Evolutionary conservation across 2,329 filamentous ascomycete genomes (phyloP).

Genomic region (Orbilia brochopaga): DNA sequence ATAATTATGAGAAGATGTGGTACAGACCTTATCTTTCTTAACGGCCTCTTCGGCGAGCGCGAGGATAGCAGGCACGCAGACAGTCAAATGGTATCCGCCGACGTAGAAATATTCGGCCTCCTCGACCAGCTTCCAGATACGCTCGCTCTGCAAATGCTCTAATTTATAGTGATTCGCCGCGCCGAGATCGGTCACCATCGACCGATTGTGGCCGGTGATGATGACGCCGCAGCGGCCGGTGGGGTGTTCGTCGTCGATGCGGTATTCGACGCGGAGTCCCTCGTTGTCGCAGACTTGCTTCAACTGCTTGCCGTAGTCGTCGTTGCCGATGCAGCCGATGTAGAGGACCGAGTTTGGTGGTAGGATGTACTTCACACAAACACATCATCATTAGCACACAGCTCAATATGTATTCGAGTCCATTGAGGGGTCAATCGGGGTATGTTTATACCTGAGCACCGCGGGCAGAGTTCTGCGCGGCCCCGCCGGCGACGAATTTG

Average conservation of each 20-base stretch:
- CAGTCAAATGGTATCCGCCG: constrained; percentile 96
- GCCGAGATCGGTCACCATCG: constrained; percentile 90
- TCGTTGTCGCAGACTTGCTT: constrained; percentile 78
- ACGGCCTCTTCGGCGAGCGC: constrained; percentile 90
- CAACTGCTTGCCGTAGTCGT: constrained; percentile 92
- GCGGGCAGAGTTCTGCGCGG: constrained; percentile 95
- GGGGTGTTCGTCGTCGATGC: constrained; percentile 79
- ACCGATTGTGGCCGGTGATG: constrained; percentile 95
- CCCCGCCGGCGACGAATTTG: constrained; percentile 92
- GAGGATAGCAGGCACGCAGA: constrained; percentile 87
- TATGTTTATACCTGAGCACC: constrained; percentile 72
- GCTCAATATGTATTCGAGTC: constrained; percentile 14
- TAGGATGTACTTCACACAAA: constrained; percentile 75
- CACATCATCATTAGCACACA: not conserved
- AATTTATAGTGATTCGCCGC: constrained; percentile 97
- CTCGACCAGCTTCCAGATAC: constrained; percentile 92
- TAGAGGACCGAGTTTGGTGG: constrained; percentile 87
- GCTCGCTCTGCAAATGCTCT: constrained; percentile 85
- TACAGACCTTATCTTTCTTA: constrained; percentile 75
- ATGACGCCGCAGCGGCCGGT: constrained; percentile 95
- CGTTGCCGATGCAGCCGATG: constrained; percentile 90
- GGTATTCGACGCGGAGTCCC: constrained; percentile 92
- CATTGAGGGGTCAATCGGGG: not conserved
- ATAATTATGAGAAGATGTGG: not conserved
- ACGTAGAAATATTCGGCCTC: constrained; percentile 88